Conservation (phyloP, 352 stramenopile species). For the Globisporangium perplexum region DNA sequence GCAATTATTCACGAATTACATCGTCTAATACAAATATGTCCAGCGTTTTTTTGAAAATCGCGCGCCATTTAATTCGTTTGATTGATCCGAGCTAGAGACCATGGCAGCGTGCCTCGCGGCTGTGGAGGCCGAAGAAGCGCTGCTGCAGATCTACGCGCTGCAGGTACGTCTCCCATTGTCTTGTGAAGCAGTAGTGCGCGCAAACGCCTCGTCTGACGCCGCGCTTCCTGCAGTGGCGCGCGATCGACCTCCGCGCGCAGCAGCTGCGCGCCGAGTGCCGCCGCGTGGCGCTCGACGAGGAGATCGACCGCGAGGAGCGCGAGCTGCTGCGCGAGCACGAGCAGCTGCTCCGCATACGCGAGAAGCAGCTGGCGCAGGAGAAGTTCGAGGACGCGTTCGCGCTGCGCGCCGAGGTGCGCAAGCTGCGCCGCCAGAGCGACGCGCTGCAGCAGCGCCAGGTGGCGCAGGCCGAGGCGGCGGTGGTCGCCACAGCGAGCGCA, state of each 20-base stretch:
- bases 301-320: constrained; percentile 48
- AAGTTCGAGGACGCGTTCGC: constrained; percentile 11
- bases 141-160: constrained; percentile 57
- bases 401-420: constrained; percentile 5
- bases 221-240: constrained; percentile 49
- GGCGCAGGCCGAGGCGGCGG: background rate
- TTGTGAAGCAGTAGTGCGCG: too few species aligned
- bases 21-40: too few species aligned
- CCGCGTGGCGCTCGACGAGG: constrained; percentile 38
- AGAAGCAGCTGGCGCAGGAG: constrained; percentile 17
- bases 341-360: constrained; percentile 17
- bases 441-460: constrained; percentile 21
- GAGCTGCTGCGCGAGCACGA: constrained; percentile 34
- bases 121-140: constrained; percentile 35
- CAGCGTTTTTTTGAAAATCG: constrained; percentile 5
- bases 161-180: constrained; percentile 45
- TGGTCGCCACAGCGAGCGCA: background rate
- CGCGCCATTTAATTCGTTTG: background rate
- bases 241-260: constrained; percentile 49
- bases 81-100: too few species aligned
- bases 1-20: too few species aligned
- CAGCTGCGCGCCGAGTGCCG: constrained; percentile 53
- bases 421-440: constrained; percentile 18
- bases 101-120: constrained; percentile 21
- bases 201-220: background rate